phyloP scores from a whole-genome alignment of 495 filamentous ascomycete species.

The Aspergillus hancockii region DNA sequence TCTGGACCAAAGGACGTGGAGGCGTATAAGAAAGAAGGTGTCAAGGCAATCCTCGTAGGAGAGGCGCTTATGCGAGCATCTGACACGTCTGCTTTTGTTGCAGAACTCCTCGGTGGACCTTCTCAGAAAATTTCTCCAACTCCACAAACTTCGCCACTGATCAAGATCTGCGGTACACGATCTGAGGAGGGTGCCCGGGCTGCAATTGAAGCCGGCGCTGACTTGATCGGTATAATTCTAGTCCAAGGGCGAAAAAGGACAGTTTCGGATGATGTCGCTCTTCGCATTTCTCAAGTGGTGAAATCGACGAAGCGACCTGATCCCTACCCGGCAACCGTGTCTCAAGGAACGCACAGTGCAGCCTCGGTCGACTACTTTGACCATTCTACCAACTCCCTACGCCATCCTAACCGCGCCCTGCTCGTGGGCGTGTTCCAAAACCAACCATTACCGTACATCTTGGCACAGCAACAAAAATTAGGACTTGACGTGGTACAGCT shows the following conservation, averaged over 20 bases:
- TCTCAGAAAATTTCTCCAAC: conserved; percentile 25
- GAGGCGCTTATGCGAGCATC: conserved; percentile 92
- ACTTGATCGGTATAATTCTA: conserved; percentile 90
- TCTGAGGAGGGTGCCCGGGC: conserved; percentile 75
- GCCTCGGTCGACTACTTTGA: conserved; percentile 63
- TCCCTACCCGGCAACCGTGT: conserved; percentile 36
- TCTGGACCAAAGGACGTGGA: conserved; percentile 87
- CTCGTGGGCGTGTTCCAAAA: conserved; percentile 94
- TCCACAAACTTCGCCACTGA: conserved; percentile 52
- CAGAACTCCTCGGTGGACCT: conserved; percentile 69
- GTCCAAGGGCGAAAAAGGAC: conserved; percentile 77
- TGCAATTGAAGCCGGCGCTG: conserved; percentile 85
- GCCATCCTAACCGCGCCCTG: conserved; percentile 63
- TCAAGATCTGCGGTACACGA: conserved; percentile 97
- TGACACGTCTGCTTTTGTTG: conserved; percentile 78
- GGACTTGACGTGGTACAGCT: conserved; percentile 90
- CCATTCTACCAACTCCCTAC: conserved; percentile 53
- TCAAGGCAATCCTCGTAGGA: conserved; percentile 91
- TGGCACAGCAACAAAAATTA: conserved; percentile 72
- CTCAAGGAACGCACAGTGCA: conserved; percentile 27
- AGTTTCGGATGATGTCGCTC: conserved; percentile 73
- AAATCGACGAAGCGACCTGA: conserved; percentile 57
- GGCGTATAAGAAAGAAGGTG: conserved; percentile 81
- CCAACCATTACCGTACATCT: conserved; percentile 78
- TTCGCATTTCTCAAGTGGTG: conserved; percentile 76